Conservation (phyloP, 202 grass and related monocot species). For the Schoenoplectus triqueter region DNA sequence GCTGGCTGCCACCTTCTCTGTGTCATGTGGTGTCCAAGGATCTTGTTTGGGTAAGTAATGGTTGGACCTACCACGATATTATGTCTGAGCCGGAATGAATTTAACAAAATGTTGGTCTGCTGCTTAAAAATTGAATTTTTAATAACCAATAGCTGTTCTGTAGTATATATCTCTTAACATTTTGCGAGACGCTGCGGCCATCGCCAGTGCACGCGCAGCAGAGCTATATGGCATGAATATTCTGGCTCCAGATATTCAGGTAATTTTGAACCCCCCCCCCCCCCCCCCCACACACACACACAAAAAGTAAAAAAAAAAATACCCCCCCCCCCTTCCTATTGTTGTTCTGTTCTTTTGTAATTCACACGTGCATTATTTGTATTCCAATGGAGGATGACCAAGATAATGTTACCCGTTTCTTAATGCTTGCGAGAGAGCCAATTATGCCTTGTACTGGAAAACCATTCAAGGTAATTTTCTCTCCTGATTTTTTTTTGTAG, state of each 20-base stretch:
- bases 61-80: background rate
- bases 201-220: conserved; percentile 88
- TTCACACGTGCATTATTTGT: conserved; percentile 1
- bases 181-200: conserved; percentile 69
- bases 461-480: conserved; percentile 74
- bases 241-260: conserved; percentile 95
- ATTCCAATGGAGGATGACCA: conserved; percentile 68
- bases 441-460: conserved; percentile 72
- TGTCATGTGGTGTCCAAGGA: background rate
- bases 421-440: conserved; percentile 89
- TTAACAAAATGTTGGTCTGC: background rate
- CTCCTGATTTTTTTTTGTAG: background rate
- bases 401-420: conserved; percentile 90
- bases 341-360: conserved; percentile 34
- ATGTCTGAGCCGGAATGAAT: background rate
- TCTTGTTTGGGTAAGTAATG: background rate
- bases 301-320: background rate
- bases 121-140: background rate
- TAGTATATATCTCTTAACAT: conserved; percentile 73
- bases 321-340: background rate
- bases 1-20: conserved; percentile 4
- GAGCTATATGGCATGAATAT: conserved; percentile 89
- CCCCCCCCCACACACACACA: no score
- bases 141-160: conserved; percentile 26
- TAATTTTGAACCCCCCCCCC: conserved; percentile 31